A percentile compares a stretch with the other conserved stretches of the same genome.
phyloP scores from a whole-genome alignment of 2,329 filamentous ascomycete genomes.

The Colletotrichum tropicale region DNA sequence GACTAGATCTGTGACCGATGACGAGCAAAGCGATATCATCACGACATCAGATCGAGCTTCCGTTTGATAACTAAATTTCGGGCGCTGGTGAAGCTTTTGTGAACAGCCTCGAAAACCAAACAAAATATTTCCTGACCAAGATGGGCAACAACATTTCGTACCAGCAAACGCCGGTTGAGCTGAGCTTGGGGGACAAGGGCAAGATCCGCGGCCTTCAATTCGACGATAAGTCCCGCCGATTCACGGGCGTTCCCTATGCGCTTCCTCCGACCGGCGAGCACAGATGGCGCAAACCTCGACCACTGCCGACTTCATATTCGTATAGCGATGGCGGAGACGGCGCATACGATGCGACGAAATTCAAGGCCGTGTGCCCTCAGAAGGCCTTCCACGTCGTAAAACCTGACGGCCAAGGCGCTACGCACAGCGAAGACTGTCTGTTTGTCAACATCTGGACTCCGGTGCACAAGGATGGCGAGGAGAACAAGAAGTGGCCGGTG shows the following conservation, averaged over 20 bases:
- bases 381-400: constrained; percentile 32
- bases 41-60: not conserved
- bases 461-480: constrained; percentile 25
- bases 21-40: not conserved
- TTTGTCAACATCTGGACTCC: constrained; percentile 55
- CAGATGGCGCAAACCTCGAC: constrained; percentile 41
- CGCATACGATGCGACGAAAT: constrained; percentile 40
- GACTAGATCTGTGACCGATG: not conserved
- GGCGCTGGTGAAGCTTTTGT: rapidly evolving
- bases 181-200: constrained; percentile 30
- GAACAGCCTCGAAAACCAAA: not conserved
- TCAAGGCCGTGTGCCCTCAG: constrained; percentile 43
- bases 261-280: constrained; percentile 38
- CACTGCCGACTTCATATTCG: constrained; percentile 30
- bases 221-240: constrained; percentile 37
- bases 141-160: constrained; percentile 34
- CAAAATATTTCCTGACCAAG: not conserved
- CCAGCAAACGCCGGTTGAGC: constrained; percentile 23
- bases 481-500: constrained; percentile 36
- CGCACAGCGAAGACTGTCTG: constrained; percentile 51
- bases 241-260: constrained; percentile 41
- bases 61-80: not conserved
- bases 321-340: constrained; percentile 28
- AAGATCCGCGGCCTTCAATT: constrained; percentile 36
- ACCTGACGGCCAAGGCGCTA: constrained; percentile 26